Evolutionary conservation across 345 rosid species (phyloP), one percentile per base, ranked within the genome.

Genomic region (Litchi chinensis): DNA sequence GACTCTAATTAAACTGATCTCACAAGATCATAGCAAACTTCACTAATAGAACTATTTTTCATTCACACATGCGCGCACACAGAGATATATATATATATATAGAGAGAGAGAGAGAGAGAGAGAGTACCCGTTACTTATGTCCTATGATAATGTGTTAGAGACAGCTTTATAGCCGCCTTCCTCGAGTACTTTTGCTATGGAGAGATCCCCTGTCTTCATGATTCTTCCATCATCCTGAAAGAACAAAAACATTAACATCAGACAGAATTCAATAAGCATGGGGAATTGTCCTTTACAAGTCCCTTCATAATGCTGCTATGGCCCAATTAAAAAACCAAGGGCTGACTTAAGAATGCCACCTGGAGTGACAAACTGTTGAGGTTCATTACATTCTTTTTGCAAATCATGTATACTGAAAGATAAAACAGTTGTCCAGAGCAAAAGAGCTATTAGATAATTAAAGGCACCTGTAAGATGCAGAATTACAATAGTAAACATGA

Each of bases 111-210:
- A 62, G 68, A 62, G 64, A n/a, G 56, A 26, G 39, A 50, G n/a
- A 63, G 41, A 40, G 21, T 73, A 68, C 66, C 81, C 21, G 19
- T 77, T 13, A 73, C 71, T 22, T 46, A n/a, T 15, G 63, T 24
- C 50, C 76, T 0, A 67, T 41, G 40, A 64, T 81, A 70, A 86
- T 16, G 82, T 54, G 39, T 88, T 87, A 21, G 92, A 83, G 80
- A 94, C 78, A 50, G 92, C 94, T 82, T 89, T 86, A 87, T 91
- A 94, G 79, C 99, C 99, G 60, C 90, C 93, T 78, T 93, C 89
- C 82, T 96, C 98, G 22, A 96, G 92, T 69, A 79, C 44, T 79
- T 86, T 82, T 19, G 97, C 99, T 76, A 94, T 81, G 44, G 95
- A 84, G 8, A 84, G 83, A 80, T 94, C 98, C 68, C 99, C 99